Evolutionary conservation across 768 basidiomycete genomes (phyloP).

Genomic region (Suillus americanus): DNA sequence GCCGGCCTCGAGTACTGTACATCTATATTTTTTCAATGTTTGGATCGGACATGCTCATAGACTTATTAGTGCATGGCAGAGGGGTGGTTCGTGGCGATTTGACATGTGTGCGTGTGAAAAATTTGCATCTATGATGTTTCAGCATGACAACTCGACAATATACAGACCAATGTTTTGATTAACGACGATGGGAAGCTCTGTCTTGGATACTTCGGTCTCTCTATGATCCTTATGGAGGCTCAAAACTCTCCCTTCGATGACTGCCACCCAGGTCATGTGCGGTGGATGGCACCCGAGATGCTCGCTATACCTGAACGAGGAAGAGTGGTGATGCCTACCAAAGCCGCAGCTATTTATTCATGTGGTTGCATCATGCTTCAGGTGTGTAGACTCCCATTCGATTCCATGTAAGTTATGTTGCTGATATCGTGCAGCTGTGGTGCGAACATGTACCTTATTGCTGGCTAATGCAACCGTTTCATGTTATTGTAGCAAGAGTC

Average conservation of each 20-base stretch:
- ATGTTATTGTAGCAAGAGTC: slow-evolving; percentile 15
- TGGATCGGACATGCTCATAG: background rate
- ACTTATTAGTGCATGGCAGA: slow-evolving; percentile 5
- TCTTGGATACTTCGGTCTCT: slow-evolving; percentile 41
- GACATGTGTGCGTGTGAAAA: slow-evolving; percentile 7
- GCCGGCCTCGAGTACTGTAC: slow-evolving; percentile 6
- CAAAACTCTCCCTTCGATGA: slow-evolving; percentile 36
- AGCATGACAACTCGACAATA: too few relatives aligned
- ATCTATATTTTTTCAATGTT: background rate
- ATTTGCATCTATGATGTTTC: too few relatives aligned
- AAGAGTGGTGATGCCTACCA: slow-evolving; percentile 17
- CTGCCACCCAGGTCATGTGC: slow-evolving; percentile 24
- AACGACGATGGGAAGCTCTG: slow-evolving; percentile 29
- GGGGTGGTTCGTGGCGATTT: slow-evolving; percentile 6
- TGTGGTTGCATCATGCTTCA: slow-evolving; percentile 37
- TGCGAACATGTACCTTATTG: slow-evolving; percentile 23
- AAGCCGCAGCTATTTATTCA: slow-evolving; percentile 34
- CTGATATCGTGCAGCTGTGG: slow-evolving; percentile 14
- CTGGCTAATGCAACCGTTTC: slow-evolving; percentile 8
- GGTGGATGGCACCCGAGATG: slow-evolving; percentile 25
- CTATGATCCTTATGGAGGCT: slow-evolving; percentile 31
- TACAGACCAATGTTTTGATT: slow-evolving; percentile 29
- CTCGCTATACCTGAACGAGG: slow-evolving; percentile 15
- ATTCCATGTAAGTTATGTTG: background rate
- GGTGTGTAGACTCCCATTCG: slow-evolving; percentile 30